Conservation (phyloP, 2,329 filamentous ascomycete species). For the Aspergillus puulaauensis region DNA sequence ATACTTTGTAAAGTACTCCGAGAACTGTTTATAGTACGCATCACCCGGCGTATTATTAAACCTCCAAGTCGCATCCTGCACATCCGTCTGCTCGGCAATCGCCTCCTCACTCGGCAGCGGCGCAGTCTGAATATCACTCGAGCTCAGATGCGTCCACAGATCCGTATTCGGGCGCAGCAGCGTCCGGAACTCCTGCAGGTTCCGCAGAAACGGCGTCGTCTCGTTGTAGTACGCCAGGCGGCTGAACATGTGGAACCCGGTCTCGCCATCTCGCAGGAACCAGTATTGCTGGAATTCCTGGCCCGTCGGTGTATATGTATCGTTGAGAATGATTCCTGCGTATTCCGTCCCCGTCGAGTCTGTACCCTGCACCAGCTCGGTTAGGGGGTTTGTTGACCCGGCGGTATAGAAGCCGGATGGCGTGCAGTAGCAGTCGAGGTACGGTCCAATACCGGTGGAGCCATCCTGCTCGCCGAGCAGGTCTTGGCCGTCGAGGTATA, state of each 20-base stretch:
- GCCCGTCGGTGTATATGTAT: slow-evolving; percentile 58
- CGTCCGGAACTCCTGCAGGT: slow-evolving; percentile 61
- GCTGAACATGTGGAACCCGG: slow-evolving; percentile 62
- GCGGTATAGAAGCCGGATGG: slow-evolving; percentile 61
- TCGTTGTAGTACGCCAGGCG: slow-evolving; percentile 61
- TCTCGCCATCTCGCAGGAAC: slow-evolving; percentile 63
- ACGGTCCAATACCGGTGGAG: slow-evolving; percentile 54
- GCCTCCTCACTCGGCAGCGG: slow-evolving; percentile 47
- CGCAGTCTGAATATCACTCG: slow-evolving; percentile 56
- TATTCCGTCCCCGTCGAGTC: slow-evolving; percentile 54
- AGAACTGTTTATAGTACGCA: slow-evolving; percentile 55
- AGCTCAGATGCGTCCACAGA: slow-evolving; percentile 64
- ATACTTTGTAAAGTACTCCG: slow-evolving; percentile 67
- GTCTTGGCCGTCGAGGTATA: slow-evolving; percentile 52
- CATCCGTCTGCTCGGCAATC: slow-evolving; percentile 46
- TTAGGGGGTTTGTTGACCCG: slow-evolving; percentile 50
- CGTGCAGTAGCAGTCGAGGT: slow-evolving; percentile 64
- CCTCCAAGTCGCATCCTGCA: slow-evolving; percentile 66
- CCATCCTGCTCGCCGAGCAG: slow-evolving; percentile 50
- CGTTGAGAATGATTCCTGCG: slow-evolving; percentile 60
- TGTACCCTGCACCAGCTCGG: slow-evolving; percentile 52
- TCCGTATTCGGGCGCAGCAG: slow-evolving; percentile 60
- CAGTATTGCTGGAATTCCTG: slow-evolving; percentile 64
- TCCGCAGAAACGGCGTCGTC: slow-evolving; percentile 56
- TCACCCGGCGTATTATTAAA: slow-evolving; percentile 55